Evolutionary conservation across 495 filamentous ascomycete species (phyloP).

Genomic region (Letharia columbiana): DNA sequence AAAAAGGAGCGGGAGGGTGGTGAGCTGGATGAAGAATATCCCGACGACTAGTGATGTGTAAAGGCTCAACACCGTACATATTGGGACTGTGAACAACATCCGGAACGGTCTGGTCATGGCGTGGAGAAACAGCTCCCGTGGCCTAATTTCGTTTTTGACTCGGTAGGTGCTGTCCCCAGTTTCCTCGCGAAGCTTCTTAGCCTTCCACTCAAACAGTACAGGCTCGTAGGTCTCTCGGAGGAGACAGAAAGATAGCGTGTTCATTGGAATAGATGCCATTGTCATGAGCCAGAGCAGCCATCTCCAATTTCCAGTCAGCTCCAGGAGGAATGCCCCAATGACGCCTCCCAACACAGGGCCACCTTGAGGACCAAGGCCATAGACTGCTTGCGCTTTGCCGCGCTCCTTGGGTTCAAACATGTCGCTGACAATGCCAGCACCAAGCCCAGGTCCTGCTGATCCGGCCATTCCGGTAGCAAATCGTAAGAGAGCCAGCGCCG

Average conservation of each 20-base stretch:
- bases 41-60: not conserved
- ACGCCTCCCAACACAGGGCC: conserved; percentile 31
- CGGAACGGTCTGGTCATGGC: not conserved
- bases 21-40: not conserved
- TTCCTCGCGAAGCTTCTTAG: not conserved
- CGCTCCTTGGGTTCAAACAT: conserved; percentile 11
- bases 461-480: conserved; percentile 9
- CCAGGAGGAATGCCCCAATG: not conserved
- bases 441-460: conserved; percentile 23
- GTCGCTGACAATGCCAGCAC: conserved; percentile 16
- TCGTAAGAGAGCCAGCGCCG: not conserved
- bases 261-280: not conserved
- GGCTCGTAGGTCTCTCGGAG: not conserved
- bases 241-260: not conserved
- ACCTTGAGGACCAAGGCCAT: conserved; percentile 44
- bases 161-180: not conserved
- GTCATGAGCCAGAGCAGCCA: not conserved
- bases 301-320: not conserved
- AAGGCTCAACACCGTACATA: not conserved
- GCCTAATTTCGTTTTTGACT: not conserved
- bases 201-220: not conserved
- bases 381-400: conserved; percentile 41
- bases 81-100: not conserved
- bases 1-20: conserved; percentile 23
- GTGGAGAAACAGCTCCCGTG: not conserved